These are phyloP conservation scores for Sarocladium oryzae DNA, from an alignment of 2,329 filamentous ascomycete genomes.

Conservation along the genomic window DNA sequence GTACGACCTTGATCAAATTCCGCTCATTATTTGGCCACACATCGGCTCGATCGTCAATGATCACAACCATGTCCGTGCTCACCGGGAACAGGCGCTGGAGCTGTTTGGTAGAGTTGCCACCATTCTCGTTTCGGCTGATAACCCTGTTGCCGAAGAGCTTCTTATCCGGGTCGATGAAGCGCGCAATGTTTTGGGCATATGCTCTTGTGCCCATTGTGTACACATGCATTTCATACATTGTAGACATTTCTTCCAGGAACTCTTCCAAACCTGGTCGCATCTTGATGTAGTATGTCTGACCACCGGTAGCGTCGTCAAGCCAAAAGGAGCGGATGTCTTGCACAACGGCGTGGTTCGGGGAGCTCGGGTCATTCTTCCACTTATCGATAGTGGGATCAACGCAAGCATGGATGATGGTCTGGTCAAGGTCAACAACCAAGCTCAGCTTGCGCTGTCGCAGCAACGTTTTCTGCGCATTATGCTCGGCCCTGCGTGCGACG, in stretches of 20 bases:
- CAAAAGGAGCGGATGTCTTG: constrained; percentile 86
- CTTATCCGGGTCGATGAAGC: constrained; percentile 84
- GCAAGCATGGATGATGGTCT: constrained; percentile 97
- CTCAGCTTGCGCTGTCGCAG: constrained; percentile 78
- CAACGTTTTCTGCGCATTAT: constrained; percentile 78
- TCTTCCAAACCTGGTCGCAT: constrained; percentile 78
- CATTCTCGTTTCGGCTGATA: constrained; percentile 94
- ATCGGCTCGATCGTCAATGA: constrained; percentile 94
- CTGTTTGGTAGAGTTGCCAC: constrained; percentile 84
- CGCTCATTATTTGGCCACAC: constrained; percentile 88
- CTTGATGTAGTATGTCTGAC: constrained; percentile 98
- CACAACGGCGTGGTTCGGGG: constrained; percentile 86
- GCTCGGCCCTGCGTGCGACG: constrained; percentile 76
- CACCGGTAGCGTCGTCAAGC: constrained; percentile 71
- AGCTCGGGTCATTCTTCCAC: constrained; percentile 83
- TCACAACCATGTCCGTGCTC: constrained; percentile 98
- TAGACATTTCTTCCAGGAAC: constrained; percentile 72
- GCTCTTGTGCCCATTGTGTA: constrained; percentile 98
- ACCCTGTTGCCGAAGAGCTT: constrained; percentile 91
- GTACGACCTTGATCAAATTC: constrained; percentile 89
- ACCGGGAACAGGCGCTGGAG: constrained; percentile 88
- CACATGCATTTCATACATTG: constrained; percentile 89
- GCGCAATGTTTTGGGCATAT: constrained; percentile 88
- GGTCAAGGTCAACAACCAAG: constrained; percentile 92
- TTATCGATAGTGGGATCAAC: constrained; percentile 95